These are phyloP conservation scores for Cairneyella variabilis DNA, from an alignment of 495 filamentous ascomycete genomes.

Conservation along the genomic window DNA sequence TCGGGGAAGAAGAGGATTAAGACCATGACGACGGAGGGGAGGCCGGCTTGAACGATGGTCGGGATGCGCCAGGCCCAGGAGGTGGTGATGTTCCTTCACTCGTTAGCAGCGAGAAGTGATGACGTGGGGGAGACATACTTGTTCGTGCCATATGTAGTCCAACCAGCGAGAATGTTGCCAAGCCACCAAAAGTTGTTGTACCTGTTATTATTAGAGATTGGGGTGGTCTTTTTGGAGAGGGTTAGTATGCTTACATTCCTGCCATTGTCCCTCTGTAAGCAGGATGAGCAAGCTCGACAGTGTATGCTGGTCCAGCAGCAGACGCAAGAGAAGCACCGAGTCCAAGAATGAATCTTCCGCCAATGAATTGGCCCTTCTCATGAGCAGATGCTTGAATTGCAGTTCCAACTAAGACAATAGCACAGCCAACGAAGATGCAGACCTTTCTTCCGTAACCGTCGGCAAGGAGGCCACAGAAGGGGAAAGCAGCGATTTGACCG, in stretches of 20 bases:
- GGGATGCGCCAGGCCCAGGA: constrained; percentile 57
- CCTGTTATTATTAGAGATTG: background rate
- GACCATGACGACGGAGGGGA: constrained; percentile 32
- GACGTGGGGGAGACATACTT: constrained; percentile 10
- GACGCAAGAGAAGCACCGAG: constrained; percentile 48
- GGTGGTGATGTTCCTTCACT: constrained; percentile 19
- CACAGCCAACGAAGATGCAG: constrained; percentile 52
- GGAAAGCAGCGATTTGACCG: constrained; percentile 42
- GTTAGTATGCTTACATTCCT: constrained; percentile 49
- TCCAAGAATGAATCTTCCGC: constrained; percentile 51
- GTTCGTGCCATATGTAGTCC: constrained; percentile 33
- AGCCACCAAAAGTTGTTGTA: constrained; percentile 35
- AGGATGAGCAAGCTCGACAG: constrained; percentile 52
- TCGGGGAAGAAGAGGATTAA: constrained; percentile 47
- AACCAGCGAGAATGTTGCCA: constrained; percentile 33
- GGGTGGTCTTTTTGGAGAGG: no score
- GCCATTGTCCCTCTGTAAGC: constrained; percentile 51
- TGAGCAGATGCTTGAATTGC: constrained; percentile 43
- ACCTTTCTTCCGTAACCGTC: constrained; percentile 43
- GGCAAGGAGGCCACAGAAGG: constrained; percentile 33
- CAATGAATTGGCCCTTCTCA: constrained; percentile 31
- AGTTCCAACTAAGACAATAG: constrained; percentile 52
- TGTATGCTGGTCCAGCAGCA: constrained; percentile 49
- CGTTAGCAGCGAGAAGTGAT: constrained; percentile 2
- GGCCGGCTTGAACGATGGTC: constrained; percentile 47